Evolutionary conservation across 371 early-diverging fungal genomes (phyloP), one percentile per base, ranked within the genome.

Genomic region (Mortierella sp.): DNA sequence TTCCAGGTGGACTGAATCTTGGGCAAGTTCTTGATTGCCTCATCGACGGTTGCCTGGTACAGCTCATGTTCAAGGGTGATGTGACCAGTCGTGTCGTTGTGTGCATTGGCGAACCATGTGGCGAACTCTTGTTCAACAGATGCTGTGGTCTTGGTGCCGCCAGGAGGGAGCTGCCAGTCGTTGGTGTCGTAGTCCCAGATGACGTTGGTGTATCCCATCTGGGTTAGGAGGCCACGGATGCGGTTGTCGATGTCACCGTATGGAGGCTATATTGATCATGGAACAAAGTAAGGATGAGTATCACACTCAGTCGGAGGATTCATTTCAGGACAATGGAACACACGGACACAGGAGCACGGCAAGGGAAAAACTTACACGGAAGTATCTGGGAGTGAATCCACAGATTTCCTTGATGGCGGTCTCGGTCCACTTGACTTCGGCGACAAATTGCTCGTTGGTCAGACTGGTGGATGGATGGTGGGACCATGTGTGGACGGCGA

Each of bases 401-500:
- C 83, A 64, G 63, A 74, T 41, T 22, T 80, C 79, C 69, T 89
- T 86, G 81, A 89, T 86, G 22, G 86, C 84, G 79, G 86, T 79
- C 56, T 81, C 87, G 53, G 91, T 92, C 68, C 87, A 92, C 69
- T 86, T 83, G 57, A 91, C 68, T 67, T 93, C 93, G 55, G 90
- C 88, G 49, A 93, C 81, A 49, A 92, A 85, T 67, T 90, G 85
- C 34, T 85, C 82, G 64, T 90, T 90, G 37, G 85, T 83, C 69
- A 90, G 74, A 19, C 88, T 81, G 39, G 91, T 91, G 69, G 88
- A 80, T 47, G 85, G 81, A 45, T 80, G 77, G 60, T 93, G 94
- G 50, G 83, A 63, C 91, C 90, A 92, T 19, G 91, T 88, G 67
- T 92, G 92, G 40, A 84, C 82, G 17, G 86, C 91, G 71, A 92